Evolutionary conservation across 805 yeast genomes (phyloP).

Genomic region (Scheffersomyces amazonensis): DNA sequence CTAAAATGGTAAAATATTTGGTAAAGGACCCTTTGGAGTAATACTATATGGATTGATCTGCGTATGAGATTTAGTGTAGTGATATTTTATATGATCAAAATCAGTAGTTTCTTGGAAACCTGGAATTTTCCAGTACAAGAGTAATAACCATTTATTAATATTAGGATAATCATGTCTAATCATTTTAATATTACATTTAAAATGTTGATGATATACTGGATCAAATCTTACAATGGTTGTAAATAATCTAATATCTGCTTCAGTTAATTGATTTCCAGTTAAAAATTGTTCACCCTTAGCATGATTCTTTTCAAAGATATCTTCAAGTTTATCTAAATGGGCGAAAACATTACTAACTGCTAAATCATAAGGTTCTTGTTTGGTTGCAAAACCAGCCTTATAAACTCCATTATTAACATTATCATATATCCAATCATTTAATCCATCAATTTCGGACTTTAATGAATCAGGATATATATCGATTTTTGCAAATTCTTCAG

Average conservation of each 20-base stretch:
- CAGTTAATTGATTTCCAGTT: conserved; percentile 69
- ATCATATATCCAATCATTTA: conserved; percentile 81
- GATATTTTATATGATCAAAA: conserved; percentile 87
- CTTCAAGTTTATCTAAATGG: conserved; percentile 69
- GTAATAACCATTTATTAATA: conserved; percentile 75
- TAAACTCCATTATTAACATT: conserved; percentile 90
- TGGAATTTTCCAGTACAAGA: conserved; percentile 75
- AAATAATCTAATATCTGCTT: conserved; percentile 85
- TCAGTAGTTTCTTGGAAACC: conserved; percentile 78
- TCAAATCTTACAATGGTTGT: conserved; percentile 90
- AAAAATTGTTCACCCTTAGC: conserved; percentile 35
- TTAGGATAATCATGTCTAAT: conserved; percentile 78
- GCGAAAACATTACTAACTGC: conserved; percentile 63
- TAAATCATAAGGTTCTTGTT: conserved; percentile 75
- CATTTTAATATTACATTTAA: conserved; percentile 84
- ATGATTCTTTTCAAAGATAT: conserved; percentile 47
- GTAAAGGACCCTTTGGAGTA: conserved; percentile 87
- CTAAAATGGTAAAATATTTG: conserved; percentile 50
- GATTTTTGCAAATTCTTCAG: conserved; percentile 44
- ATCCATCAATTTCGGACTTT: conserved; percentile 61
- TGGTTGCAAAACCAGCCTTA: conserved; percentile 85
- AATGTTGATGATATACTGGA: conserved; percentile 91
- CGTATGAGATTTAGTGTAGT: conserved; percentile 83
- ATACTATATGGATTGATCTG: conserved; percentile 79
- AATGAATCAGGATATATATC: conserved; percentile 63